These are phyloP conservation scores for Botrytis medusae DNA, from an alignment of 2,329 filamentous ascomycete species.

Conservation along the genomic window DNA sequence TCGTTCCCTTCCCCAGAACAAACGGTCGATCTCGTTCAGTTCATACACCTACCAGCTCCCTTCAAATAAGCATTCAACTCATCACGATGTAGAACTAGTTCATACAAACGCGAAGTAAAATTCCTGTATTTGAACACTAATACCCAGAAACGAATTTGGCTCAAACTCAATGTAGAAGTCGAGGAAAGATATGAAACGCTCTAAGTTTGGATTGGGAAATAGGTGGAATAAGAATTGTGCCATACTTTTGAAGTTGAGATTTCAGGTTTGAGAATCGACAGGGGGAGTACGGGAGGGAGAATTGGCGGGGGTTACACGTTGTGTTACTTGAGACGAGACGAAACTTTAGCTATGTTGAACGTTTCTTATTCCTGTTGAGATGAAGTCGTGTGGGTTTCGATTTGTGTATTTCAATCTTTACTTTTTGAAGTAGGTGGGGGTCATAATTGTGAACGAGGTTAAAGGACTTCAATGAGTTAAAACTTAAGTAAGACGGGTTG, in stretches of 20 bases:
- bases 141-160: not conserved
- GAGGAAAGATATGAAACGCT: not conserved
- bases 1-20: not conserved
- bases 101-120: not conserved
- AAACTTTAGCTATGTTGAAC: not conserved
- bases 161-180: not conserved
- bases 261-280: not conserved
- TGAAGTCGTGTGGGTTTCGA: not conserved
- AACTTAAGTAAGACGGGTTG: not conserved
- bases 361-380: not conserved
- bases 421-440: not conserved
- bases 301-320: not conserved
- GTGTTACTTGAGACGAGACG: slow-evolving; percentile 2
- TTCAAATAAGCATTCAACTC: not conserved
- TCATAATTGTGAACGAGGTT: not conserved
- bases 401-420: not conserved
- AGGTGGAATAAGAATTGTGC: not conserved
- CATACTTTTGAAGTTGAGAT: not conserved
- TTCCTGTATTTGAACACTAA: not conserved
- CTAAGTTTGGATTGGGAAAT: not conserved
- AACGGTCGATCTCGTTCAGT: not conserved
- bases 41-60: not conserved
- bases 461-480: not conserved
- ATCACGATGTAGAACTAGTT: not conserved
- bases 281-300: too few relatives aligned